Evolutionary conservation across 108 stramenopile species (phyloP).

Genomic region (Cyclostephanos invisitatus): DNA sequence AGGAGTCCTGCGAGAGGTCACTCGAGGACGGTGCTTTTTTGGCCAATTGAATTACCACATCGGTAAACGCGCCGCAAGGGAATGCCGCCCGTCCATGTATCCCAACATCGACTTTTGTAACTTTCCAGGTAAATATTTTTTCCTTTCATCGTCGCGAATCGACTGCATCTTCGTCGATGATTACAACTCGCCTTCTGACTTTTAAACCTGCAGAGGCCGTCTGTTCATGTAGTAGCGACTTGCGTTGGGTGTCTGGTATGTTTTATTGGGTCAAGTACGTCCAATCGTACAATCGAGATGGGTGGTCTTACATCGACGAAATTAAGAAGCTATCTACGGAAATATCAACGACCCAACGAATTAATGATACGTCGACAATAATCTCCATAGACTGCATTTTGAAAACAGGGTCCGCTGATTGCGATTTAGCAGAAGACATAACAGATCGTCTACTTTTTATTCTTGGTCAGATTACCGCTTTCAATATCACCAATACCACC

Average conservation of each 20-base stretch:
- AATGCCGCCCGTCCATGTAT: slow-evolving; percentile 23
- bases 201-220: slow-evolving; percentile 14
- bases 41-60: slow-evolving; percentile 39
- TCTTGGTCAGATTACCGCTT: slow-evolving; percentile 3
- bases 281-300: slow-evolving; percentile 16
- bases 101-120: slow-evolving; percentile 36
- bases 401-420: slow-evolving; percentile 28
- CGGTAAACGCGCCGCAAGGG: slow-evolving; percentile 29
- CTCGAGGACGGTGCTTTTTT: slow-evolving; percentile 30
- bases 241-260: slow-evolving; percentile 37
- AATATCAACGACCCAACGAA: neutral
- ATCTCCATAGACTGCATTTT: slow-evolving; percentile 33
- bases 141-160: neutral
- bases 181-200: neutral
- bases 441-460: slow-evolving; percentile 16
- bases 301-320: slow-evolving; percentile 26
- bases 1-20: slow-evolving; percentile 31
- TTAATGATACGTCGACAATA: slow-evolving; percentile 1
- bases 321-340: slow-evolving; percentile 4
- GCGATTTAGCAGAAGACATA: slow-evolving; percentile 17
- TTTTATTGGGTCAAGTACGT: slow-evolving; percentile 37
- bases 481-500: slow-evolving; percentile 24
- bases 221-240: slow-evolving; percentile 21
- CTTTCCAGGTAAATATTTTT: neutral
- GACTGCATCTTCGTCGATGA: neutral